A percentile compares a stretch with the other conserved stretches of the same genome.
These are phyloP conservation scores for Penicillium paradoxum DNA, from an alignment of 495 filamentous ascomycete species.

Conservation along the genomic window DNA sequence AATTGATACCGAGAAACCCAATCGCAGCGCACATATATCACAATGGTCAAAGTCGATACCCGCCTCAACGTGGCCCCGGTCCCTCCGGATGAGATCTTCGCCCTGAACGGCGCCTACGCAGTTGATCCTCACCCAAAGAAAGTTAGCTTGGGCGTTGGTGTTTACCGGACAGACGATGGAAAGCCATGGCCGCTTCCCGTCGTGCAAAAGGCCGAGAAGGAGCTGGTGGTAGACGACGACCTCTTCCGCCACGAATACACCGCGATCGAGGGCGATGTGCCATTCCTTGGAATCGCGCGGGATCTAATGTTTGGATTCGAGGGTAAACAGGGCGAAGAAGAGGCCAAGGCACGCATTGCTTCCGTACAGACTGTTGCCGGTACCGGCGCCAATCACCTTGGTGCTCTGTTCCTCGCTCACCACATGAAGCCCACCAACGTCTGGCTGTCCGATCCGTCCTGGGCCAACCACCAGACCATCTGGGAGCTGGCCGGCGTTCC, in stretches of 20 bases:
- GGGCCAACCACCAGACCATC: constrained; percentile 48
- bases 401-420: constrained; percentile 73
- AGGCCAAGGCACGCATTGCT: constrained; percentile 36
- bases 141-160: constrained; percentile 45
- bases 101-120: constrained; percentile 39
- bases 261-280: constrained; percentile 43
- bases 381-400: constrained; percentile 85
- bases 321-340: constrained; percentile 22
- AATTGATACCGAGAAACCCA: neutral
- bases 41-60: constrained; percentile 32
- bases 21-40: constrained; percentile 8
- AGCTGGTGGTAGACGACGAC: constrained; percentile 34
- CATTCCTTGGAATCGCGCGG: constrained; percentile 39
- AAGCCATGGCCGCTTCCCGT: constrained; percentile 49
- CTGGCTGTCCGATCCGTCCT: constrained; percentile 47
- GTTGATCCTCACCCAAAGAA: constrained; percentile 42
- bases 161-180: constrained; percentile 50
- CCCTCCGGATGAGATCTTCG: constrained; percentile 48
- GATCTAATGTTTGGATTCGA: constrained; percentile 47
- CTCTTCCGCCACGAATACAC: constrained; percentile 45
- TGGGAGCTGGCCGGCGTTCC: constrained; percentile 42
- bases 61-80: constrained; percentile 34
- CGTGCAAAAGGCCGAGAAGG: constrained; percentile 42
- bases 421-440: constrained; percentile 44
- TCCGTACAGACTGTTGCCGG: constrained; percentile 79